Base-by-base conservation (phyloP, 1,139 yeast species). In the Geotrichum candidum region DNA sequence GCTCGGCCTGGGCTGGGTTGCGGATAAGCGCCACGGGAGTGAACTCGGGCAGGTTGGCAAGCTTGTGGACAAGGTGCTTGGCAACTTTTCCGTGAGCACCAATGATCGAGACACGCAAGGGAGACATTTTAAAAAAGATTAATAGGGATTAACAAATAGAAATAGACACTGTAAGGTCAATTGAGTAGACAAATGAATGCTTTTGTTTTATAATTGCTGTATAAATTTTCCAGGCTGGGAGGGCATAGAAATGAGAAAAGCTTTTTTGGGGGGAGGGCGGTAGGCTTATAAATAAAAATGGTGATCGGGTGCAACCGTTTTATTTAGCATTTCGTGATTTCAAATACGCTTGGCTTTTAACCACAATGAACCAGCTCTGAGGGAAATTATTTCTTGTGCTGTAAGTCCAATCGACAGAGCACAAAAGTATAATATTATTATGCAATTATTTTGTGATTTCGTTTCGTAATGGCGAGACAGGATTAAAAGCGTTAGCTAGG, bases 1-100 rank as follows among this genome's bases (percentile, higher is more conserved):
- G 74, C 0, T 70, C 67, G 5, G 73, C 76, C 66, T 85, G 88
- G 18, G 76, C 79, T 5, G 73, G 68, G 60, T 75, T 78, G 64
- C 90, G 76, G 50, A 84, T 79, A 58, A 84, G 74, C 0, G 88
- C 87, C 0, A 84, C 73, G 6, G 84, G 81, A 9, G 71, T 71
- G 65, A 71, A 74, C 53, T 70, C 74, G 7, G 69, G 63, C 11
- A 68, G 63, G 54, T 68, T 62, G 13, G 71, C 69, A 54, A 79
- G 68, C 51, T 71, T 65, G 13, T 73, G 64, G 27, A 80, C 66
- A 38, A 82, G 68, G 1, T 74, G 70, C 66, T 79, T 78, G 55
- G 86, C 89, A 22, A 85, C 78, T 64, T 80, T 80, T 51, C 90
- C 89, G 68, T 84, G 84, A 31, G 88, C 87, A 48, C 90, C 90